Conservation (phyloP, 225 moss, liverwort and hornwort genomes). For the Bryum argenteum region DNA sequence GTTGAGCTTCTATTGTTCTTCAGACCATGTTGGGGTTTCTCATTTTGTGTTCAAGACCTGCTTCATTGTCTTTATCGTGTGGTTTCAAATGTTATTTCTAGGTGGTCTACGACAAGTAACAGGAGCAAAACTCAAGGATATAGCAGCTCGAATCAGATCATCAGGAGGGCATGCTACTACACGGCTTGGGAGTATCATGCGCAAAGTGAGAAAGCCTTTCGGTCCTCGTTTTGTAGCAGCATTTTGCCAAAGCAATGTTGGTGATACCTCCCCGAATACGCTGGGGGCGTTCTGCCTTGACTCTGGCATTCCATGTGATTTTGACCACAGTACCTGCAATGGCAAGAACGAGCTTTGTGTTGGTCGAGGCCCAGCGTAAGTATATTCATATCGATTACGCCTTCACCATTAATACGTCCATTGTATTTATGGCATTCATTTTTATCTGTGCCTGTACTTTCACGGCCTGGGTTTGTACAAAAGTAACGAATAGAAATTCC, state of each 20-base stretch:
- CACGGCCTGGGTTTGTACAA: background rate
- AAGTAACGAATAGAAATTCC: background rate
- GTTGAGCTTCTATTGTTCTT: slow-evolving; percentile 2
- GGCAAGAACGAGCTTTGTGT: slow-evolving; percentile 71
- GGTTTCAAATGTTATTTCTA: slow-evolving; percentile 6
- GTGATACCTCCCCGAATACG: slow-evolving; percentile 72
- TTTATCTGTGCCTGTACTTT: background rate
- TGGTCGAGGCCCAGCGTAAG: slow-evolving; percentile 80
- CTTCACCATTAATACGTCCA: background rate
- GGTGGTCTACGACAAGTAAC: slow-evolving; percentile 31
- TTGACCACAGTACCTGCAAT: slow-evolving; percentile 71
- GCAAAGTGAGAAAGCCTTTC: slow-evolving; percentile 81
- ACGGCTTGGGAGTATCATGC: slow-evolving; percentile 72
- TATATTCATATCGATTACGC: slow-evolving; percentile 11
- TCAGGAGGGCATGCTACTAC: slow-evolving; percentile 80
- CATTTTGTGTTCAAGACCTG: slow-evolving; percentile 1
- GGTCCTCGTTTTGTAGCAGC: slow-evolving; percentile 77
- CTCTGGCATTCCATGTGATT: slow-evolving; percentile 68
- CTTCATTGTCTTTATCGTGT: background rate
- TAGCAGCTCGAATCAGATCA: slow-evolving; percentile 55
- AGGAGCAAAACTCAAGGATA: slow-evolving; percentile 30
- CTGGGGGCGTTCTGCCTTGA: slow-evolving; percentile 74
- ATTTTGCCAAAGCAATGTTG: slow-evolving; percentile 82
- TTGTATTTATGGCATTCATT: background rate
- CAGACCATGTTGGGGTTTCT: background rate